These are phyloP conservation scores for Ceratonia siliqua DNA, from an alignment of 306 rosid species.

Conservation along the genomic window DNA sequence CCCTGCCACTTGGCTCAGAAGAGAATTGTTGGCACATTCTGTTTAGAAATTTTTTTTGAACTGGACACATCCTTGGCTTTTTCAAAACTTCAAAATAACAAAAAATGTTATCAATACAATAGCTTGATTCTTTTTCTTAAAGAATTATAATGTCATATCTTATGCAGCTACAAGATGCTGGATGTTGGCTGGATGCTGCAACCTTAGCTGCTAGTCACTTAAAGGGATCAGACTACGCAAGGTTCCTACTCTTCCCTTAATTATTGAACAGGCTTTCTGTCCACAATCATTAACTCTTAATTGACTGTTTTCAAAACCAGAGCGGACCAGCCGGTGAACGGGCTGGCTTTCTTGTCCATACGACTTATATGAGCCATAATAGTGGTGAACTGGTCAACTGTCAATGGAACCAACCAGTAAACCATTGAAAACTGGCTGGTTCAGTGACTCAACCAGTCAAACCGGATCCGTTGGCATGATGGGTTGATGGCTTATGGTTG, in stretches of 20 bases:
- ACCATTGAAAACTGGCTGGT: no score
- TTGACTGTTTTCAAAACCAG: no score
- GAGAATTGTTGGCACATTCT: neutral
- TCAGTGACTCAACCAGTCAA: no score
- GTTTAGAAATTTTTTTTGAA: constrained; percentile 13
- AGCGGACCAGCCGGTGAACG: no score
- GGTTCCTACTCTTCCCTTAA: constrained; percentile 50
- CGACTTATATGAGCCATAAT: no score
- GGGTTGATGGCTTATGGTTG: no score
- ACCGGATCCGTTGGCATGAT: no score
- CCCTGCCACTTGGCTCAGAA: neutral
- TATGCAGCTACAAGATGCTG: constrained; percentile 97
- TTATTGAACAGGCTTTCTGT: constrained; percentile 12
- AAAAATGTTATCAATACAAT: constrained; percentile 20
- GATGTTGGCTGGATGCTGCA: constrained; percentile 97
- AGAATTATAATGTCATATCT: constrained; percentile 37
- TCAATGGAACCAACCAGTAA: no score
- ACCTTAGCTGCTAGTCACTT: constrained; percentile 96
- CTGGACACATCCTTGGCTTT: neutral
- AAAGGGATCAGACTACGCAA: constrained; percentile 94
- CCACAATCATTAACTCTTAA: no score
- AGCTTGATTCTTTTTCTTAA: constrained; percentile 33
- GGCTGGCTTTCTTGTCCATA: no score
- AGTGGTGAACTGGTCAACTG: no score
- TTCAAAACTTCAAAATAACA: neutral